These are phyloP conservation scores for Mesotaenium endlicherianum DNA, from an alignment of 139 green algal species.

Conservation along the genomic window DNA sequence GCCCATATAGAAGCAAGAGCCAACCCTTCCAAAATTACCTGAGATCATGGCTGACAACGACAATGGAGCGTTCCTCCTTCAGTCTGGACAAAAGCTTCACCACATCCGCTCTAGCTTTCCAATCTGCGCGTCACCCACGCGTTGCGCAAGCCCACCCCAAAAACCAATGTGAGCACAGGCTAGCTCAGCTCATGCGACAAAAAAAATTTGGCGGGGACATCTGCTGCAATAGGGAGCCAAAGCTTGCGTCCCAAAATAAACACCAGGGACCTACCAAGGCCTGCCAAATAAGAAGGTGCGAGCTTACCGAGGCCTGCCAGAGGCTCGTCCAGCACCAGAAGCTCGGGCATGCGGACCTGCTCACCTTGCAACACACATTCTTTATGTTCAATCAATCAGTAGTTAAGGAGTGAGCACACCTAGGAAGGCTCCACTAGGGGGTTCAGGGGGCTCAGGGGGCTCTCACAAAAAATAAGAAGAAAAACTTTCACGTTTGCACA, in stretches of 20 bases:
- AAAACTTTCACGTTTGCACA: no score
- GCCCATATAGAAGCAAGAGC: no score
- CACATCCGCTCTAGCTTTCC: slow-evolving; percentile 27
- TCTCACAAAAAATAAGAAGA: slow-evolving; percentile 7
- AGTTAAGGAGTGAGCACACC: neutral
- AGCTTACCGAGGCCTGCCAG: slow-evolving; percentile 40
- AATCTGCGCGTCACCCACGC: no score
- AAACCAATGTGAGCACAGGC: no score
- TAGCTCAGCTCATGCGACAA: no score
- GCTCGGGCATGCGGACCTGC: slow-evolving; percentile 30
- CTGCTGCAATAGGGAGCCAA: neutral
- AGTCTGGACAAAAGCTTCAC: slow-evolving; percentile 32
- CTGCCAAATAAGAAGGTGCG: no score
- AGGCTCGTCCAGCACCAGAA: slow-evolving; percentile 45
- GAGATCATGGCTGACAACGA: slow-evolving; percentile 48
- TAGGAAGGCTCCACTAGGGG: no score
- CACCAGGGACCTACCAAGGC: neutral
- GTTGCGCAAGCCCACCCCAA: no score
- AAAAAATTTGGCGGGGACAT: neutral
- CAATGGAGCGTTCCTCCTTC: slow-evolving; percentile 34
- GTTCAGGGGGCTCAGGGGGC: no score
- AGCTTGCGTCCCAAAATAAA: neutral
- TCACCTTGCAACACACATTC: neutral
- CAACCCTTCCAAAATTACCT: no score
- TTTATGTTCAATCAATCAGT: neutral